Conservation (phyloP, 2,329 filamentous ascomycete species). For the Malbranchea zuffiana region DNA sequence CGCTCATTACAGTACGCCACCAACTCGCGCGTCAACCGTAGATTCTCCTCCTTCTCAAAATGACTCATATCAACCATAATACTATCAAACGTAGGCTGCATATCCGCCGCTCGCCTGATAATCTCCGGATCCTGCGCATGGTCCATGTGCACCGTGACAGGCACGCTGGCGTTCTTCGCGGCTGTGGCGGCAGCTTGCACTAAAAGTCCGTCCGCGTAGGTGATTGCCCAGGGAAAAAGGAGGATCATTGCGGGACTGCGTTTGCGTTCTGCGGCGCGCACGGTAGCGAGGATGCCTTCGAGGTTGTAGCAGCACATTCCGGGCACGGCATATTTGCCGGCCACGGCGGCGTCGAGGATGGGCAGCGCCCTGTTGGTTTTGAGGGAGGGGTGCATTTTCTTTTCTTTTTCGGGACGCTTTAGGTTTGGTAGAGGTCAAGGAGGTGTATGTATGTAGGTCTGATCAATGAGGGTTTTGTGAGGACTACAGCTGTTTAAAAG, state of each 20-base stretch:
- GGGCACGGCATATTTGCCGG: slow-evolving; percentile 48
- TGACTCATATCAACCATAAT: slow-evolving; percentile 74
- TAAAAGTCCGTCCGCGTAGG: slow-evolving; percentile 50
- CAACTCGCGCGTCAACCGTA: slow-evolving; percentile 52
- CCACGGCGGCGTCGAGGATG: slow-evolving; percentile 47
- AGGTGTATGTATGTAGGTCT: too few species aligned
- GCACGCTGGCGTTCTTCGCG: slow-evolving; percentile 47
- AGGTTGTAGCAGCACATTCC: slow-evolving; percentile 58
- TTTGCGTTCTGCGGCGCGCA: slow-evolving; percentile 57
- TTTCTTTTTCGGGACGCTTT: too few species aligned
- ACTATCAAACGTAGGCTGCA: slow-evolving; percentile 52
- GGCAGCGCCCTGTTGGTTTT: slow-evolving; percentile 42
- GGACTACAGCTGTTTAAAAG: too few species aligned
- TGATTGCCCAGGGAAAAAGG: slow-evolving; percentile 63
- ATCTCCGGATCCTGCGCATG: slow-evolving; percentile 55
- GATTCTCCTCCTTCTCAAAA: slow-evolving; percentile 59
- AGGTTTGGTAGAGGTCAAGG: too few species aligned
- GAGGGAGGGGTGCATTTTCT: too few species aligned
- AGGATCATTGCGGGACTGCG: slow-evolving; percentile 59
- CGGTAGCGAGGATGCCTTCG: slow-evolving; percentile 58
- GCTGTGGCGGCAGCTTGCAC: slow-evolving; percentile 47
- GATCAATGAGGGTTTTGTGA: too few species aligned
- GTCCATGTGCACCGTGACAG: slow-evolving; percentile 54
- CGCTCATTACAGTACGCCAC: slow-evolving; percentile 52
- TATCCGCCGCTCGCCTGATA: slow-evolving; percentile 49